phyloP scores from a whole-genome alignment of 768 basidiomycete species.

The Mycena belliarum region DNA sequence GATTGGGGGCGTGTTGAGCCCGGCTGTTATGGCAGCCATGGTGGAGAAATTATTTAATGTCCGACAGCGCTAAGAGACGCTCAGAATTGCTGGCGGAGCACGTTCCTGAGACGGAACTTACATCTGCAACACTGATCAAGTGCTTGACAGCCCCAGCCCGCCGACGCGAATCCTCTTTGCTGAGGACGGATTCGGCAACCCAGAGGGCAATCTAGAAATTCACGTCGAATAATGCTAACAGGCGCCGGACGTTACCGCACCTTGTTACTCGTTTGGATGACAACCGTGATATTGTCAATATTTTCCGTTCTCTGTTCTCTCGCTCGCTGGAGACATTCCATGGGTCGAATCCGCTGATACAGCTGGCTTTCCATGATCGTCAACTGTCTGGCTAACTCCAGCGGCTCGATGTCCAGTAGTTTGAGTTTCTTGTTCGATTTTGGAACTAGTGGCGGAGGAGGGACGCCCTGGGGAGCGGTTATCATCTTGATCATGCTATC shows the following conservation, averaged over 20 bases:
- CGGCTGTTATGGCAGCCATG: slow-evolving; percentile 96
- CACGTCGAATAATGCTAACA: background rate
- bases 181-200: slow-evolving; percentile 86
- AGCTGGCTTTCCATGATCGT: slow-evolving; percentile 88
- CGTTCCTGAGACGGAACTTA: slow-evolving; percentile 39
- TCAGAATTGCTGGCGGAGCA: slow-evolving; percentile 5
- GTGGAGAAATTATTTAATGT: slow-evolving; percentile 90
- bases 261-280: slow-evolving; percentile 87
- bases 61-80: slow-evolving; percentile 74
- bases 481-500: slow-evolving; percentile 58
- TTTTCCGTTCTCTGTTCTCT: slow-evolving; percentile 74
- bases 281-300: slow-evolving; percentile 80
- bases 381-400: slow-evolving; percentile 90
- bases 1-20: slow-evolving; percentile 91
- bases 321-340: slow-evolving; percentile 87
- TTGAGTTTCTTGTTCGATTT: slow-evolving; percentile 73
- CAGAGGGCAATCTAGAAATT: slow-evolving; percentile 84
- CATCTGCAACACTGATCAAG: slow-evolving; percentile 89
- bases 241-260: slow-evolving; percentile 40
- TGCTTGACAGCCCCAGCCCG: slow-evolving; percentile 85
- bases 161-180: slow-evolving; percentile 78
- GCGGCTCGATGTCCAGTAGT: slow-evolving; percentile 80
- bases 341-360: slow-evolving; percentile 85
- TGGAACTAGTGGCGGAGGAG: slow-evolving; percentile 78
- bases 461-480: slow-evolving; percentile 53